Conservation (phyloP, 2,329 filamentous ascomycete genomes). For the Neofusicoccum sp. region DNA sequence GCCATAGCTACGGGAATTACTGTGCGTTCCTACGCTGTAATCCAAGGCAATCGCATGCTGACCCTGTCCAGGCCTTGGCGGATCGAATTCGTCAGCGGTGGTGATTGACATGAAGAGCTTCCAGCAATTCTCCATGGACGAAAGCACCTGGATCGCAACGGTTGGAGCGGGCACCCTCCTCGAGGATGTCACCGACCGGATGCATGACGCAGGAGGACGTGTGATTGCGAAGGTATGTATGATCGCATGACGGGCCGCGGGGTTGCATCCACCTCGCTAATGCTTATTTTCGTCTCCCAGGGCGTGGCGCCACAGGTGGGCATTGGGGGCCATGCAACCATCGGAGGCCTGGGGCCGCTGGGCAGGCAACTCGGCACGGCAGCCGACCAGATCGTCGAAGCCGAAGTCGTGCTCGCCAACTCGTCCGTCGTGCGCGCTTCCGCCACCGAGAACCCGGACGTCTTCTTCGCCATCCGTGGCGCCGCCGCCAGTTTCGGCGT, state of each 20-base stretch:
- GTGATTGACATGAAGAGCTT: slow-evolving; percentile 55
- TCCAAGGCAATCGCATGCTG: not conserved
- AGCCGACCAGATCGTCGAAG: slow-evolving; percentile 39
- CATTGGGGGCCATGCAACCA: slow-evolving; percentile 41
- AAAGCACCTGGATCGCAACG: slow-evolving; percentile 46
- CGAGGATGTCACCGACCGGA: slow-evolving; percentile 38
- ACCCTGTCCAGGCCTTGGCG: slow-evolving; percentile 44
- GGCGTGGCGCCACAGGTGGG: slow-evolving; percentile 39
- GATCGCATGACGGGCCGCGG: not conserved
- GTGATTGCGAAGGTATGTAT: slow-evolving; percentile 51
- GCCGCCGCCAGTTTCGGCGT: slow-evolving; percentile 48
- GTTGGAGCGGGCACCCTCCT: slow-evolving; percentile 55
- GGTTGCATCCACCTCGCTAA: not conserved
- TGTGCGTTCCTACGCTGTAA: slow-evolving; percentile 24
- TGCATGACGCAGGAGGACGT: slow-evolving; percentile 39
- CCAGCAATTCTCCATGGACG: slow-evolving; percentile 49
- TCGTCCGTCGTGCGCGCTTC: slow-evolving; percentile 44
- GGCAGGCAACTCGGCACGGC: slow-evolving; percentile 38
- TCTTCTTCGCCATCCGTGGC: slow-evolving; percentile 48
- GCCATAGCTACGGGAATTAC: slow-evolving; percentile 63
- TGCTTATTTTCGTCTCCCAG: not conserved
- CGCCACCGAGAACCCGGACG: slow-evolving; percentile 38
- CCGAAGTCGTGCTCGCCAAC: slow-evolving; percentile 43
- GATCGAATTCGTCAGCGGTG: slow-evolving; percentile 49
- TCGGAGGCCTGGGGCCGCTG: slow-evolving; percentile 38